Conservation (phyloP, 164 flowering plant genomes). For the Piper betle region DNA sequence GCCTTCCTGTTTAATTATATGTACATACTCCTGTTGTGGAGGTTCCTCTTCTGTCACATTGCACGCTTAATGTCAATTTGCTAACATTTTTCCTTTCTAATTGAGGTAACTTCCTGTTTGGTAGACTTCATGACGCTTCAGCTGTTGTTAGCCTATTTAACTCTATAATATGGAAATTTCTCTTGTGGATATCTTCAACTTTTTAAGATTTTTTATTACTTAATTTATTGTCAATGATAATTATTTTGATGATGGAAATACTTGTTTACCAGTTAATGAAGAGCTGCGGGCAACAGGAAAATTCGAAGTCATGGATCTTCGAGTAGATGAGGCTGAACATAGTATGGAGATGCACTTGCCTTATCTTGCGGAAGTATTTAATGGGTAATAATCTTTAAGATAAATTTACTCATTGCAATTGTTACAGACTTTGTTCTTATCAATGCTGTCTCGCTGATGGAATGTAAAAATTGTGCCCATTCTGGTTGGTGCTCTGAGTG, state of each 20-base stretch:
- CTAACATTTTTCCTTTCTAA: too few relatives aligned
- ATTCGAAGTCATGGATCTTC: slow-evolving; percentile 84
- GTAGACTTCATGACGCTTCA: neutral
- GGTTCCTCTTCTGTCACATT: too few relatives aligned
- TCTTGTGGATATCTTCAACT: too few relatives aligned
- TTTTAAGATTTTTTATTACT: neutral
- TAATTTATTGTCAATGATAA: neutral
- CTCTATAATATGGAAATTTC: neutral
- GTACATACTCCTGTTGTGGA: too few relatives aligned
- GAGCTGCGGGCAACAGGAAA: slow-evolving; percentile 83
- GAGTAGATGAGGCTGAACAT: slow-evolving; percentile 95
- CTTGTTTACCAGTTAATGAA: slow-evolving; percentile 40
- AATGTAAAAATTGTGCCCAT: slow-evolving; percentile 85
- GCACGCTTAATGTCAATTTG: too few relatives aligned
- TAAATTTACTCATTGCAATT: slow-evolving; percentile 1
- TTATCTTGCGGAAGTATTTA: slow-evolving; percentile 85
- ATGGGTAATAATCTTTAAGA: slow-evolving; percentile 43
- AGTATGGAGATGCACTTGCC: slow-evolving; percentile 99
- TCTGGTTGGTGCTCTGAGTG: slow-evolving; percentile 83
- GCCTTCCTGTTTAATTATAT: too few relatives aligned
- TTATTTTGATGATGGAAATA: neutral
- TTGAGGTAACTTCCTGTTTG: neutral
- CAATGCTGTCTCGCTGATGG: slow-evolving; percentile 27
- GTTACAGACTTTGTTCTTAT: neutral
- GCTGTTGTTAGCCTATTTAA: neutral